These are phyloP conservation scores for Rutstroemia sp. DNA, from an alignment of 2,329 filamentous ascomycete species.

Conservation along the genomic window DNA sequence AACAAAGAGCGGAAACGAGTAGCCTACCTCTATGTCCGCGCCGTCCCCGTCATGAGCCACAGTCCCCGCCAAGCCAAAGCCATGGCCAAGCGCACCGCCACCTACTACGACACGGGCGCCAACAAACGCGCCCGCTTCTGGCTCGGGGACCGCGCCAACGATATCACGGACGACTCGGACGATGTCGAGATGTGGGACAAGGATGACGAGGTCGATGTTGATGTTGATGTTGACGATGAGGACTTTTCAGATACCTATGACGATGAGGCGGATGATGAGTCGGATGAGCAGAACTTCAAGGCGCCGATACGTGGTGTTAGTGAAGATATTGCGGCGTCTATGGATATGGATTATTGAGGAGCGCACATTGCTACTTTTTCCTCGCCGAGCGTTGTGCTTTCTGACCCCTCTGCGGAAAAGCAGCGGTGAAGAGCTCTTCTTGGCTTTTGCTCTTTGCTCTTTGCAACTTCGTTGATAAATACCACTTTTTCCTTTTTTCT, in stretches of 20 bases:
- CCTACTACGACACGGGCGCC: constrained; percentile 42
- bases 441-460: neutral
- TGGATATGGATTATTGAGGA: constrained; percentile 46
- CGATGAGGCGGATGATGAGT: constrained; percentile 29
- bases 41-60: constrained; percentile 69
- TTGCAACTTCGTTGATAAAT: neutral
- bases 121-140: constrained; percentile 83
- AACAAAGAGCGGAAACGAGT: constrained; percentile 88
- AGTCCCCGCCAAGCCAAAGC: constrained; percentile 42
- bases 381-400: neutral
- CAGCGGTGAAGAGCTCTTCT: constrained; percentile 10
- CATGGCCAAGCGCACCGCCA: constrained; percentile 23
- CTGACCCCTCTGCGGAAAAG: constrained; percentile 5
- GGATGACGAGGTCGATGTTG: constrained; percentile 37
- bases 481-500: neutral
- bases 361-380: constrained; percentile 5
- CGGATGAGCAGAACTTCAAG: constrained; percentile 35
- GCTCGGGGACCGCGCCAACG: constrained; percentile 60
- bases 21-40: constrained; percentile 86
- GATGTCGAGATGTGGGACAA: constrained; percentile 34
- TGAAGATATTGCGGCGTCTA: constrained; percentile 53
- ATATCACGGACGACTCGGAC: constrained; percentile 35
- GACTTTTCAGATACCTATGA: constrained; percentile 34
- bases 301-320: constrained; percentile 48
- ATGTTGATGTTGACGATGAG: constrained; percentile 29